Evolutionary conservation across 1,139 yeast genomes (phyloP), one percentile per base, ranked within the genome.

Genomic region (Hemisphaericaspora subhashii): DNA sequence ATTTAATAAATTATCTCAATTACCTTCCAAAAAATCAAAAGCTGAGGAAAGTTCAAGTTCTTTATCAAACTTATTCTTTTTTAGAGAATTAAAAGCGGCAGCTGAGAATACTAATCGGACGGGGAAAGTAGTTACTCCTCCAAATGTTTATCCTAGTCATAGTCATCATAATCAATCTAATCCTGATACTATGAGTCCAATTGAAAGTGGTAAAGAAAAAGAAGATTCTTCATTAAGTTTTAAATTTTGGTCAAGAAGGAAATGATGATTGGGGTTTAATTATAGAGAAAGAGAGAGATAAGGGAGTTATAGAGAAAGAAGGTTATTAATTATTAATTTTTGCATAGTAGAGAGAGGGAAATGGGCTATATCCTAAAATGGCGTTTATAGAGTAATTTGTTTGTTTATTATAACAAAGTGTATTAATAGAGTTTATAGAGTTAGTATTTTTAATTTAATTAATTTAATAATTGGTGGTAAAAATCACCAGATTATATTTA

Each of bases 211-310:
- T 30, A 30, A 25, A 17, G 27, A 27, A 14, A 36, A 28, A 10
- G 31, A 27, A 7, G 35, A 31, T 21, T 26, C 26, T 20, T 18
- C 39, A 18, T 40, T 43, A 4, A 40, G 43, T 33, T 42, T 45
- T 12, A 45, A 44, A 33, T 45, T 45, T 38, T 45, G 49, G 49
- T 35, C 41, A 13, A 41, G 44, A 30, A 45, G 33, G 18, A 45
- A 38, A 35, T 38, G n/a, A 16, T 12, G 17, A 11, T 11, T 27
- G n/a, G 11, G 7, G 14, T 22, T 6, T 7, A 11, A 27, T 27
- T 15, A 14, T 14, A 14, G 10, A 24, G 27, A n/a, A n/a, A 24
- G 4, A 20, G 9, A 20, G 23, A 20, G 23, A 20, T 6, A 20
- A 20, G 6, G 6, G 9, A 20, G 9, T 20, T 20, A 20, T 20